phyloP scores from a whole-genome alignment of 2,329 filamentous ascomycete genomes.

The Lasiodiplodia hormozganensis region DNA sequence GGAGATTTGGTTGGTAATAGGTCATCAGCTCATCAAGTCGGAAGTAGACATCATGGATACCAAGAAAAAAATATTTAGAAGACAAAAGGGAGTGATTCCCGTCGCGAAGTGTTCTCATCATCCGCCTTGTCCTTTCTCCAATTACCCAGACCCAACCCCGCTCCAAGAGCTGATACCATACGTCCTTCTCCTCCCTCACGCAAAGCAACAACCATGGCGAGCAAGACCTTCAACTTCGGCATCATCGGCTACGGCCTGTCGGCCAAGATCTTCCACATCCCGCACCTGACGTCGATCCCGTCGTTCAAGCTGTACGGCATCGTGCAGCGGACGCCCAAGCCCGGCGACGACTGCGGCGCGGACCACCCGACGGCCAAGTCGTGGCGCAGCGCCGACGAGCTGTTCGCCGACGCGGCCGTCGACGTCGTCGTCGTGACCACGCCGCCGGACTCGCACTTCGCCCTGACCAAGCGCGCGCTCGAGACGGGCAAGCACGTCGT shows the following conservation, averaged over 20 bases:
- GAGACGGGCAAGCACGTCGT: slow-evolving; percentile 78
- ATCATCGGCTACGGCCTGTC: slow-evolving; percentile 67
- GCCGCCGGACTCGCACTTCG: slow-evolving; percentile 74
- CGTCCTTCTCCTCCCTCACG: neutral
- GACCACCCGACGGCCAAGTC: slow-evolving; percentile 72
- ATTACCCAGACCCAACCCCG: neutral
- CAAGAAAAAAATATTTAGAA: neutral
- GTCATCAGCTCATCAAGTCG: neutral
- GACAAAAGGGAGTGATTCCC: neutral
- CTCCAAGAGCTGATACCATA: neutral
- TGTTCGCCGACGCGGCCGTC: slow-evolving; percentile 70
- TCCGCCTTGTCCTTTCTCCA: neutral
- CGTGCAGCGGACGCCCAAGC: slow-evolving; percentile 74
- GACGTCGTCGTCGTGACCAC: slow-evolving; percentile 76
- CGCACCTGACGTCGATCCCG: slow-evolving; percentile 66
- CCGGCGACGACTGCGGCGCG: slow-evolving; percentile 69
- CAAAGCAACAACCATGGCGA: slow-evolving; percentile 6
- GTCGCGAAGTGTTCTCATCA: neutral
- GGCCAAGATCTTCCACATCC: slow-evolving; percentile 85
- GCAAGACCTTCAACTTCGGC: slow-evolving; percentile 55
- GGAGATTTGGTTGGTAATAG: neutral
- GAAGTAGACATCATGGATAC: neutral
- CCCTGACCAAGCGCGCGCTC: slow-evolving; percentile 69
- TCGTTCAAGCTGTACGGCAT: slow-evolving; percentile 74
- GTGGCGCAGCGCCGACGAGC: slow-evolving; percentile 66